Evolutionary conservation across 2,329 filamentous ascomycete species (phyloP).

Genomic region (Alternaria gaisen): DNA sequence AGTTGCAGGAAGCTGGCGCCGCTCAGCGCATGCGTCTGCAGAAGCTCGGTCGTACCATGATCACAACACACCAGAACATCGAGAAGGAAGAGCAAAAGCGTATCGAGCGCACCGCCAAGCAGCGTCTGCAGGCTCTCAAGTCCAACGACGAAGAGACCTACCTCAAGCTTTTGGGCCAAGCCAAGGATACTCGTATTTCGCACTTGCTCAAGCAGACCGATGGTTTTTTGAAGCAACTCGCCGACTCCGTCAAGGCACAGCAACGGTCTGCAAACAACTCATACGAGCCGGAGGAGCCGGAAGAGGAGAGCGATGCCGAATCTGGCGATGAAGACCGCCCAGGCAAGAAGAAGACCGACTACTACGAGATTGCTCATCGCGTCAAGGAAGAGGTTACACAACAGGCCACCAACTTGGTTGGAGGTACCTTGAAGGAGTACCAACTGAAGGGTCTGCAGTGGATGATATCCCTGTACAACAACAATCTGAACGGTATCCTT

Average conservation of each 20-base stretch:
- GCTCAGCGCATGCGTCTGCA: conserved; percentile 77
- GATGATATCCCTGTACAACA: conserved; percentile 99
- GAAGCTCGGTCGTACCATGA: conserved; percentile 90
- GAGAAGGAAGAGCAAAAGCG: conserved; percentile 99
- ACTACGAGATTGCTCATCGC: conserved; percentile 97
- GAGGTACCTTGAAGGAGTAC: conserved; percentile 94
- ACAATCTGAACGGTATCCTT: conserved; percentile 98
- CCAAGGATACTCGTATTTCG: conserved; percentile 98
- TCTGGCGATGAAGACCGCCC: conserved; percentile 72
- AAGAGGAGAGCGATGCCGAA: conserved; percentile 63
- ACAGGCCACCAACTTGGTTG: conserved; percentile 87
- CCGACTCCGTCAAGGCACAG: conserved; percentile 91
- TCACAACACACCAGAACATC: conserved; percentile 89
- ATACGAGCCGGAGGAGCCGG: conserved; percentile 74
- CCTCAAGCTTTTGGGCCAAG: conserved; percentile 95
- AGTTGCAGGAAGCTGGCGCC: conserved; percentile 74
- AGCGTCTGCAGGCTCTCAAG: conserved; percentile 98
- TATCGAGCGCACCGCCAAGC: conserved; percentile 96
- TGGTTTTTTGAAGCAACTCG: conserved; percentile 94
- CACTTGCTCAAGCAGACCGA: conserved; percentile 97
- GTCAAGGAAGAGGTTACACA: conserved; percentile 89
- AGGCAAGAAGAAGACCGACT: conserved; percentile 84
- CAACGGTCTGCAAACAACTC: conserved; percentile 83
- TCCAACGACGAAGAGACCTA: conserved; percentile 99
- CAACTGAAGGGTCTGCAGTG: conserved; percentile 98